A percentile compares a stretch with the other conserved stretches of the same genome.
Conservation (phyloP, 768 basidiomycete species). For the Boletus bicolor region DNA sequence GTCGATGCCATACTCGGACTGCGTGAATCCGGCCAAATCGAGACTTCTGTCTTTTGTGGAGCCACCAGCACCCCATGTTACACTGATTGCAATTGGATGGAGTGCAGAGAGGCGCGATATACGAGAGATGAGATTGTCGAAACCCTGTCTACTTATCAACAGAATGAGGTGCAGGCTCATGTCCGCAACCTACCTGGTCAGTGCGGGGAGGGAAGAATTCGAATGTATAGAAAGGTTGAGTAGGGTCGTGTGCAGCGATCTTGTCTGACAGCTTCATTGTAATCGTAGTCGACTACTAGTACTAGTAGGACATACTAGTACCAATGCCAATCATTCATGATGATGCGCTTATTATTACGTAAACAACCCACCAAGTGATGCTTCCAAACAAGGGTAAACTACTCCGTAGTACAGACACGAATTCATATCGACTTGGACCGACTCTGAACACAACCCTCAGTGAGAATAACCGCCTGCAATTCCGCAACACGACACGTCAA, state of each 20-base stretch:
- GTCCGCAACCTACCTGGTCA: slow-evolving; percentile 55
- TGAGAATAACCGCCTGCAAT: not conserved
- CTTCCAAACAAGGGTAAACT: slow-evolving; percentile 30
- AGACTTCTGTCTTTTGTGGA: slow-evolving; percentile 84
- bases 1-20: slow-evolving; percentile 72
- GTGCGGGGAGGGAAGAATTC: slow-evolving; percentile 98
- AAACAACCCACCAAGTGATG: not conserved
- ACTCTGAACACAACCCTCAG: not conserved
- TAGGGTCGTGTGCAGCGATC: slow-evolving; percentile 43
- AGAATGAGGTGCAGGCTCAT: not conserved
- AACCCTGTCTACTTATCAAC: slow-evolving; percentile 52
- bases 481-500: not conserved
- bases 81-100: slow-evolving; percentile 78
- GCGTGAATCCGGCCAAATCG: slow-evolving; percentile 78
- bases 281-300: not conserved
- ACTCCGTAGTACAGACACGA: not conserved
- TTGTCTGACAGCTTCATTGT: slow-evolving; percentile 75
- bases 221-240: slow-evolving; percentile 82
- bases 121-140: slow-evolving; percentile 86
- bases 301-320: too few relatives aligned
- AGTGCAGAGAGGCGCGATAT: slow-evolving; percentile 78
- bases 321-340: not conserved
- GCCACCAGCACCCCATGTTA: slow-evolving; percentile 98
- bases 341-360: slow-evolving; percentile 2
- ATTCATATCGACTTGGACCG: slow-evolving; percentile 14